Evolutionary conservation across 163 green algal genomes (phyloP).

Genomic region (Picocystis sp.): DNA sequence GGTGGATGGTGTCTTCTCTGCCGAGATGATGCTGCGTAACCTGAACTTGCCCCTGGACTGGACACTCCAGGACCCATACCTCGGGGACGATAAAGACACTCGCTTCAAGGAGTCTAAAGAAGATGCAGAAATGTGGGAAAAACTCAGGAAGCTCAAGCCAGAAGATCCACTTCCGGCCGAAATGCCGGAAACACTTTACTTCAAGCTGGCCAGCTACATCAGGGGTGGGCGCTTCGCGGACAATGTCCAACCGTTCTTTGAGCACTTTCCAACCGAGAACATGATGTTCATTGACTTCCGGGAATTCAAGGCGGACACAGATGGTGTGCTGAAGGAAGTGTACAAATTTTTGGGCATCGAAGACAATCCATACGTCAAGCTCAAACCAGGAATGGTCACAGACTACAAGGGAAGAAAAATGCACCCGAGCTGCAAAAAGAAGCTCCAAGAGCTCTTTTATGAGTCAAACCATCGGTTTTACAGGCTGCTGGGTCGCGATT

Average conservation of each 20-base stretch:
- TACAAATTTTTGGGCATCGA: conserved; percentile 44
- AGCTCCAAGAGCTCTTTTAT: conserved; percentile 26
- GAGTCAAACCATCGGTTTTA: conserved; percentile 30
- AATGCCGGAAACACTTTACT: conserved; percentile 32
- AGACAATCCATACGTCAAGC: conserved; percentile 8
- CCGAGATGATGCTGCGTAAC: conserved; percentile 60
- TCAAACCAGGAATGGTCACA: conserved; percentile 11
- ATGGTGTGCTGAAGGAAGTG: conserved; percentile 29
- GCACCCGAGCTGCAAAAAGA: conserved; percentile 27
- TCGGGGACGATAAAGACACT: conserved; percentile 16
- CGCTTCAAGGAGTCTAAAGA: conserved; percentile 28
- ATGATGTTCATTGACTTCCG: conserved; percentile 60
- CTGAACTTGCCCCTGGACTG: conserved; percentile 47
- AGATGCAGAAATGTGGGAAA: conserved; percentile 23
- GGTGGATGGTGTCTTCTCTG: conserved; percentile 38
- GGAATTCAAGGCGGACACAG: conserved; percentile 35
- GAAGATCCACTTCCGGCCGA: conserved; percentile 27
- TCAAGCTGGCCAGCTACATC: conserved; percentile 22
- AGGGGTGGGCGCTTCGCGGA: conserved; percentile 36
- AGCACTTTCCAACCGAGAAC: conserved; percentile 40
- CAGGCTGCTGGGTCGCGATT: conserved; percentile 24
- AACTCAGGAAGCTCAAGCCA: conserved; percentile 18
- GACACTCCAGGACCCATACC: conserved; percentile 24
- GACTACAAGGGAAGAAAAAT: conserved; percentile 30
- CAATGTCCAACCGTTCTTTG: conserved; percentile 38